Conservation (phyloP, 1,139 yeast species). For the Kurtzmaniella natalensis region DNA sequence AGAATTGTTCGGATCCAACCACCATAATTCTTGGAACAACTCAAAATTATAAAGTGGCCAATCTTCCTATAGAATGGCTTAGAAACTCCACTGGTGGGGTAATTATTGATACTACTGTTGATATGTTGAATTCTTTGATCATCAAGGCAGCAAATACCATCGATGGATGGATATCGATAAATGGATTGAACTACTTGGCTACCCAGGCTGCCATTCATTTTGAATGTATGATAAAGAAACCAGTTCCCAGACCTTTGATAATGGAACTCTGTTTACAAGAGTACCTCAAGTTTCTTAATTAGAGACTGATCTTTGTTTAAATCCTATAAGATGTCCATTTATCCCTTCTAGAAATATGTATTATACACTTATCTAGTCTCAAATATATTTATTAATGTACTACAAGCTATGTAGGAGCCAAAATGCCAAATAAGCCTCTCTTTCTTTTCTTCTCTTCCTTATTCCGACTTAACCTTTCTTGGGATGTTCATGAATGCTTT, state of each 20-base stretch:
- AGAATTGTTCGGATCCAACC: constrained; percentile 9
- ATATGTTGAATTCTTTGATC: constrained; percentile 7
- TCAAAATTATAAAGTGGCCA: background rate
- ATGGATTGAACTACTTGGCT: constrained; percentile 14
- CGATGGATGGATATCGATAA: constrained; percentile 13
- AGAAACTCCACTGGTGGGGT: constrained; percentile 14
- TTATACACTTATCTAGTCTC: no score
- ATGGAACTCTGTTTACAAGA: constrained; percentile 3
- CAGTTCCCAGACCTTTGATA: constrained; percentile 14
- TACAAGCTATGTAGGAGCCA: no score
- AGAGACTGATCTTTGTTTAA: no score
- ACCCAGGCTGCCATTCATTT: constrained; percentile 13
- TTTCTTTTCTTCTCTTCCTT: constrained; percentile 2
- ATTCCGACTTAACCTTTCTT: no score
- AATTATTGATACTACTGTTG: constrained; percentile 12
- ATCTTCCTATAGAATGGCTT: constrained; percentile 11
- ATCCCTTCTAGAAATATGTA: no score
- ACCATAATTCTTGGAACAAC: constrained; percentile 9
- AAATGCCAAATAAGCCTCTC: no score
- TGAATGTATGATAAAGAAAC: constrained; percentile 14
- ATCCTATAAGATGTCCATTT: no score
- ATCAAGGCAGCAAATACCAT: constrained; percentile 1
- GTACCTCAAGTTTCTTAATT: background rate
- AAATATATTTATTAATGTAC: no score
- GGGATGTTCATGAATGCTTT: constrained; percentile 1